phyloP scores from a whole-genome alignment of 2,329 filamentous ascomycete species.

The Capronia americana region DNA sequence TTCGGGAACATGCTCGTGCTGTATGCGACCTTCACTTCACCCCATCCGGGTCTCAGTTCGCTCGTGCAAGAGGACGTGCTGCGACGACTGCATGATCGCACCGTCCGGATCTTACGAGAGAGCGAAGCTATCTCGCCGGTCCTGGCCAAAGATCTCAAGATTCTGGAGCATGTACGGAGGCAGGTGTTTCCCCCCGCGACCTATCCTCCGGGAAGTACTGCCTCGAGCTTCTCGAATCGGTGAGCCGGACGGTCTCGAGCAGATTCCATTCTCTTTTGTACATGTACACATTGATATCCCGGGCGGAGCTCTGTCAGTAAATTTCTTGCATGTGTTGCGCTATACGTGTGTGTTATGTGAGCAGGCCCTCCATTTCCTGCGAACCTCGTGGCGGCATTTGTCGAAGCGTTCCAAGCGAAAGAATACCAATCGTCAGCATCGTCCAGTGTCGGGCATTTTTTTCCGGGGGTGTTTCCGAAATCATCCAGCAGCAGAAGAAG shows the following conservation, averaged over 20 bases:
- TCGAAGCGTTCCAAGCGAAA: slow-evolving; percentile 24
- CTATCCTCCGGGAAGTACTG: slow-evolving; percentile 25
- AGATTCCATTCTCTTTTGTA: slow-evolving; percentile 19
- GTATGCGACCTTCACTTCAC: slow-evolving; percentile 76
- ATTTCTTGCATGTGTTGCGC: slow-evolving; percentile 20
- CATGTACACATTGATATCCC: slow-evolving; percentile 18
- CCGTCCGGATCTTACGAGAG: slow-evolving; percentile 75
- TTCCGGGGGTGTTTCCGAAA: slow-evolving; percentile 10
- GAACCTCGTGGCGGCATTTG: slow-evolving; percentile 16
- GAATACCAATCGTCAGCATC: slow-evolving; percentile 17
- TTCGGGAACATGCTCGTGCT: slow-evolving; percentile 96
- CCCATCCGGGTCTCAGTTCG: slow-evolving; percentile 56
- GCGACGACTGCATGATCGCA: slow-evolving; percentile 69
- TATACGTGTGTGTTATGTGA: slow-evolving; percentile 19
- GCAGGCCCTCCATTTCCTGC: slow-evolving; percentile 18
- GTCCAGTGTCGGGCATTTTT: slow-evolving; percentile 13
- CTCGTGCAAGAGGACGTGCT: slow-evolving; percentile 66
- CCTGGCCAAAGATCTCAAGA: slow-evolving; percentile 73
- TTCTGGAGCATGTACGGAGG: slow-evolving; percentile 64
- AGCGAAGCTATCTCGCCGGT: slow-evolving; percentile 77
- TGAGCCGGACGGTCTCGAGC: slow-evolving; percentile 6
- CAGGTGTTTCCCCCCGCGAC: slow-evolving; percentile 46
- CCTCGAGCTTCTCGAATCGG: slow-evolving; percentile 33
- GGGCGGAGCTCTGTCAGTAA: slow-evolving; percentile 9
- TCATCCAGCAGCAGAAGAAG: slow-evolving; percentile 6